Evolutionary conservation across 2,329 filamentous ascomycete species (phyloP).

Genomic region (Fusarium veterinarium): DNA sequence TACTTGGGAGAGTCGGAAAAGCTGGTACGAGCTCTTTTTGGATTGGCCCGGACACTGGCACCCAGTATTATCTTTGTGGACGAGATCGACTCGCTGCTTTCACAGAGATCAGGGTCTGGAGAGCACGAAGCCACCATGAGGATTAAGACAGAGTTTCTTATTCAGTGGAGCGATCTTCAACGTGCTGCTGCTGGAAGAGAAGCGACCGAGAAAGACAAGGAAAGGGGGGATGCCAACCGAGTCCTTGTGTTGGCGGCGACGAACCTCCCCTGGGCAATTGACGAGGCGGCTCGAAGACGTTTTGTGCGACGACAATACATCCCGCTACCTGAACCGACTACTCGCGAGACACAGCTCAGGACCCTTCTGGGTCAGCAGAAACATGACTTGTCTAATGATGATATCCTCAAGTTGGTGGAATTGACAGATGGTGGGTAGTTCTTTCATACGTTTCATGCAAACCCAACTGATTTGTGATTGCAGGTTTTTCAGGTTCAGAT

Average conservation of each 20-base stretch:
- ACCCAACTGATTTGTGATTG: conserved; percentile 4
- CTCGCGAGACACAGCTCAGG: conserved; percentile 80
- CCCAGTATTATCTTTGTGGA: conserved; percentile 99
- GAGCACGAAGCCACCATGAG: conserved; percentile 94
- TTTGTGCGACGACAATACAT: conserved; percentile 98
- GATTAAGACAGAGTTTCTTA: conserved; percentile 97
- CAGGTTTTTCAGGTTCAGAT: conserved; percentile 97
- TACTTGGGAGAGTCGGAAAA: conserved; percentile 98
- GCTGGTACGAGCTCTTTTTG: conserved; percentile 90
- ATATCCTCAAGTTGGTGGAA: conserved; percentile 79
- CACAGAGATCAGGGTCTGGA: conserved; percentile 81
- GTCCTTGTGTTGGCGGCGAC: conserved; percentile 95
- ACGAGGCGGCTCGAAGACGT: conserved; percentile 89
- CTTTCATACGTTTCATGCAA: not conserved
- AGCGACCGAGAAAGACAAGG: conserved; percentile 71
- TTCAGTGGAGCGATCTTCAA: conserved; percentile 96
- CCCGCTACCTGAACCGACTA: conserved; percentile 86
- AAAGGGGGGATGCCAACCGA: conserved; percentile 82
- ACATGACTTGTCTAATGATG: conserved; percentile 76
- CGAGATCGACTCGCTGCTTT: conserved; percentile 94
- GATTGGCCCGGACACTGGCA: conserved; percentile 86
- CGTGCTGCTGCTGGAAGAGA: conserved; percentile 90
- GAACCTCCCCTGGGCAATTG: conserved; percentile 97
- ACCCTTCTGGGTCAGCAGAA: conserved; percentile 89
- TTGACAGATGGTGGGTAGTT: conserved; percentile 80